Percentiles rank a stretch among this genome's conserved stretches.
These are phyloP conservation scores for Erythrobasidium yunnanense DNA, from an alignment of 768 basidiomycete genomes.

Conservation along the genomic window DNA sequence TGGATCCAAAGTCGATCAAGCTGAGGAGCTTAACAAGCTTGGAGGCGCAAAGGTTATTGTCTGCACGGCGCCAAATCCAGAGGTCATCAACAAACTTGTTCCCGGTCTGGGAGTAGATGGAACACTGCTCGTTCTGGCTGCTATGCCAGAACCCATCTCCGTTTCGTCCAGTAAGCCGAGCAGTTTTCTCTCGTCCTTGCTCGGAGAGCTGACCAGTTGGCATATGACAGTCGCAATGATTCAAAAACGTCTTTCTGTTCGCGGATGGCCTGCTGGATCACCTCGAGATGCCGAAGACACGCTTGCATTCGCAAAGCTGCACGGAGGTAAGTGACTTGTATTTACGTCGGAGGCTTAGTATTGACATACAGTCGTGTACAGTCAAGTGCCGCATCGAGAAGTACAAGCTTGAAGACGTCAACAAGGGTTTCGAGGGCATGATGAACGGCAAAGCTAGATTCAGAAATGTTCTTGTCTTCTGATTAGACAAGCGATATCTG, in stretches of 20 bases:
- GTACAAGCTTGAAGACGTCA: conserved; percentile 29
- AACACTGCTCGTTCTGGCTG: conserved; percentile 30
- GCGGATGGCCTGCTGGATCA: conserved; percentile 31
- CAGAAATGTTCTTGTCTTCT: conserved; percentile 23
- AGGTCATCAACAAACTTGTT: conserved; percentile 26
- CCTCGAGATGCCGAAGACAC: conserved; percentile 30
- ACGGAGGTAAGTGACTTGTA: neutral
- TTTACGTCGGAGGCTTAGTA: neutral
- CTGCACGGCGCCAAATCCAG: conserved; percentile 29
- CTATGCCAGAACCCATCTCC: neutral
- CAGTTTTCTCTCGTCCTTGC: neutral
- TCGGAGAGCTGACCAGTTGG: neutral
- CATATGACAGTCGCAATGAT: conserved; percentile 26
- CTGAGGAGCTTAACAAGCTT: conserved; percentile 41
- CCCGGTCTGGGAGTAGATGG: conserved; percentile 30
- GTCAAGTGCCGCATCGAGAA: conserved; percentile 26
- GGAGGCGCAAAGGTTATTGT: conserved; percentile 45
- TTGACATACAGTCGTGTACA: neutral
- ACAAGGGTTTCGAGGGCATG: conserved; percentile 33
- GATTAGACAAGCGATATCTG: no score
- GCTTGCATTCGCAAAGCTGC: conserved; percentile 29
- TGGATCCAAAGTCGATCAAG: conserved; percentile 38
- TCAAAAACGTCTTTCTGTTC: conserved; percentile 31
- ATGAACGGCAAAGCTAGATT: conserved; percentile 33
- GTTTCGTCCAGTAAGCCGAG: no score